A percentile compares a stretch with the other conserved stretches of the same genome.
Evolutionary conservation across 306 rosid species (phyloP).

Genomic region (Cercis canadensis): DNA sequence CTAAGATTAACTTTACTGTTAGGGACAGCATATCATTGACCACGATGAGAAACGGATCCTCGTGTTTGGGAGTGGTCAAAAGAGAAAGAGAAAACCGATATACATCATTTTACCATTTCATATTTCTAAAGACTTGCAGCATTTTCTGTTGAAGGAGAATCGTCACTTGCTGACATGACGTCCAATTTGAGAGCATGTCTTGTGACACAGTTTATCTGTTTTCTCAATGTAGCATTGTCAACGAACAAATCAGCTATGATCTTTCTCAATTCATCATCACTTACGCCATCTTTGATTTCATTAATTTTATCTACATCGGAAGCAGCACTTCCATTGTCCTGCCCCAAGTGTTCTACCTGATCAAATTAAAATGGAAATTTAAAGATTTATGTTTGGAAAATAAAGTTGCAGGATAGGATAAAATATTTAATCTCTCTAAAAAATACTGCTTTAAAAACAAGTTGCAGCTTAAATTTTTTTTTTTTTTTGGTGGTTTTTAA

Average conservation of each 20-base stretch:
- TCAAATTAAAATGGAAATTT: conserved; percentile 10
- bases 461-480: too few species aligned
- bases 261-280: conserved; percentile 72
- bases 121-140: conserved; percentile 51
- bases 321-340: conserved; percentile 49
- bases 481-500: too few species aligned
- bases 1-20: conserved; percentile 41
- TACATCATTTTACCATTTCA: conserved; percentile 39
- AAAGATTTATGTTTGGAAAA: too few species aligned
- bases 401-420: conserved; percentile 13
- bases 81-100: conserved; percentile 38
- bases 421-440: too few species aligned
- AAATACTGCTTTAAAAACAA: too few species aligned
- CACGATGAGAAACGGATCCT: conserved; percentile 37
- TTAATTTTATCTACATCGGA: conserved; percentile 46
- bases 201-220: conserved; percentile 66
- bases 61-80: conserved; percentile 15
- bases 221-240: conserved; percentile 82
- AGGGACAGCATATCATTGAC: conserved; percentile 41
- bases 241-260: conserved; percentile 62
- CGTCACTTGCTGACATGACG: conserved; percentile 46
- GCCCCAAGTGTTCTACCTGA: conserved; percentile 69
- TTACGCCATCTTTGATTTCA: conserved; percentile 42
- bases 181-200: conserved; percentile 55
- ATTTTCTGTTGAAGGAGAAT: conserved; percentile 45